Evolutionary conservation across 1,139 yeast genomes (phyloP).

Genomic region (Eremothecium sinecaudum): DNA sequence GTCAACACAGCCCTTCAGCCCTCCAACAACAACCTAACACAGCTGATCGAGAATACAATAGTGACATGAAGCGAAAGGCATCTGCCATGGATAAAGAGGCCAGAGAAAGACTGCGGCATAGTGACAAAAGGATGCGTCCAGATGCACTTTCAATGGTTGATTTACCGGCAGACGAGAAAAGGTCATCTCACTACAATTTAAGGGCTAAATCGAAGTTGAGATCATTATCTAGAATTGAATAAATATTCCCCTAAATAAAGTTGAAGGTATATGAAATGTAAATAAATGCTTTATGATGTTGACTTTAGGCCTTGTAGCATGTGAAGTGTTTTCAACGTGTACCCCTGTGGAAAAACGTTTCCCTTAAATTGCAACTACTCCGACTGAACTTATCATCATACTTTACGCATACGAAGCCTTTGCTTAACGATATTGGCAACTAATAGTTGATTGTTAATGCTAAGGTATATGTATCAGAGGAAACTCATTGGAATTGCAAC

Average conservation of each 20-base stretch:
- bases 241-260: not conserved
- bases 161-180: constrained; percentile 22
- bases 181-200: constrained; percentile 27
- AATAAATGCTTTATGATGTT: no score
- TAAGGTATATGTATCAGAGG: no score
- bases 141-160: constrained; percentile 19
- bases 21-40: constrained; percentile 13
- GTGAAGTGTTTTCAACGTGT: no score
- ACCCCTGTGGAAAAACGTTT: no score
- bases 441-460: no score
- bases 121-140: constrained; percentile 24
- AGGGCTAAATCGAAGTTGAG: constrained; percentile 28
- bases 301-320: no score
- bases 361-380: no score
- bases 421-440: no score
- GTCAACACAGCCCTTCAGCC: constrained; percentile 2
- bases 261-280: no score
- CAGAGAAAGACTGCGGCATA: constrained; percentile 18
- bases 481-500: no score
- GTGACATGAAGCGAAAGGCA: constrained; percentile 5
- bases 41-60: constrained; percentile 7
- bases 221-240: constrained; percentile 5
- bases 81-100: constrained; percentile 5
- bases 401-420: no score
- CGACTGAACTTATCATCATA: no score